Percentiles rank a stretch among this genome's conserved stretches.
phyloP scores from a whole-genome alignment of 306 rosid species.

The Rosa rugosa region DNA sequence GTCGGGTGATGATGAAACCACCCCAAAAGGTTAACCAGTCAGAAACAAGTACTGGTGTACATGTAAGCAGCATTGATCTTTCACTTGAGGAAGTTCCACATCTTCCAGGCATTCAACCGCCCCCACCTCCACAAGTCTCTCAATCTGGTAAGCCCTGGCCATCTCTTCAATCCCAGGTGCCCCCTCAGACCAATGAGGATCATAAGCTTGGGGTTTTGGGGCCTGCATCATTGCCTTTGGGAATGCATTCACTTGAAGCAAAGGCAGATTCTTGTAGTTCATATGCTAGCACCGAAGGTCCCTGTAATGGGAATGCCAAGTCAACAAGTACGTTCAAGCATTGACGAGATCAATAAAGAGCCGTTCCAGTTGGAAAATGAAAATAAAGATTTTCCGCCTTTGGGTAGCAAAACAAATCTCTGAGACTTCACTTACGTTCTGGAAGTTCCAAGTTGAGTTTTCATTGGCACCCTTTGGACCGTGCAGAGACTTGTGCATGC shows the following conservation, averaged over 20 bases:
- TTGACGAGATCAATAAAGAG: constrained; percentile 6
- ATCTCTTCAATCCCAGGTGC: constrained; percentile 4
- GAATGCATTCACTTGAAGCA: constrained; percentile 22
- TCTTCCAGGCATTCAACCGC: constrained; percentile 27
- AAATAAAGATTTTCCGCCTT: constrained; percentile 28
- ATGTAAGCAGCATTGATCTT: constrained; percentile 25
- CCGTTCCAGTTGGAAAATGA: constrained; percentile 22
- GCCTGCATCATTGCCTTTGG: constrained; percentile 6
- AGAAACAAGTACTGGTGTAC: constrained; percentile 7
- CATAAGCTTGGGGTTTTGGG: constrained; percentile 26
- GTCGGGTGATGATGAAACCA: constrained; percentile 14
- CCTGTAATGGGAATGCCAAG: constrained; percentile 19
- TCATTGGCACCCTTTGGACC: background rate
- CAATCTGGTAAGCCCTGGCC: constrained; percentile 3
- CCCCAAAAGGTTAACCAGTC: constrained; percentile 25
- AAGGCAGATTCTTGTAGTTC: constrained; percentile 28
- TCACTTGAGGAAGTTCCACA: constrained; percentile 42
- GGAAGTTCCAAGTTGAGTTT: background rate
- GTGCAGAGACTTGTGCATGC: background rate
- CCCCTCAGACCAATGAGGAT: constrained; percentile 8
- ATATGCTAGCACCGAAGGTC: constrained; percentile 11
- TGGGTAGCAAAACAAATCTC: background rate
- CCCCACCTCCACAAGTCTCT: constrained; percentile 17
- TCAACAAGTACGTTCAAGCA: constrained; percentile 12
- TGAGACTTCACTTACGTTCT: background rate